Evolutionary conservation across 1,284 basidiomycete species (phyloP), one percentile per base, ranked within the genome.

Genomic region (Malassezia equina): DNA sequence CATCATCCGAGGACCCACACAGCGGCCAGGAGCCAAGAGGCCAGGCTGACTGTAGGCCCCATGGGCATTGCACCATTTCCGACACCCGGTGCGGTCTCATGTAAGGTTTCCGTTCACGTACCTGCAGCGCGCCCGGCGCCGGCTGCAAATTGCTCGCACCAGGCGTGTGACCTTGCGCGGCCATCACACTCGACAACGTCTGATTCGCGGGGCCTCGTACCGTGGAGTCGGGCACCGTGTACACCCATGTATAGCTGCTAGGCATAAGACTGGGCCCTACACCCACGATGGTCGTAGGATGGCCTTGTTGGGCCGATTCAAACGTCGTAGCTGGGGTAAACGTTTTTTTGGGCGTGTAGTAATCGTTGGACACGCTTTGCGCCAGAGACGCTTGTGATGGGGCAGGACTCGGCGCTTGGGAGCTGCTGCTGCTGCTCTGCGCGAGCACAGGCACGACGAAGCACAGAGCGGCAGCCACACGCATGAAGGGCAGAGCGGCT

Each of bases 311-410:
- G 12, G 27, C 36, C 4, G 27, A 24, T 17, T 24, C 7, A 13
- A 33, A 40, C 12, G 49, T 57, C 17, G 55, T 47, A 12, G 31
- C 46, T 12, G 54, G 54, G n/a, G 55, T 57, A 32, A 42, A 57
- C 0, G 55, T 57, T 17, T 36, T 36, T 9, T 31, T 19, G 7
- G 55, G 55, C 32, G 55, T 57, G n/a, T 23, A 57, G 46, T 57
- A 57, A 4, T 39, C 21, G 23, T 57, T 57, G 8, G 49, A 42
- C n/a, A 42, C 27, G 27, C 39, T 49, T 19, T 17, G 7, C 3
- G 17, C 19, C 12, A 39, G 36, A 3, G 25, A 24, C 7, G 41
- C 36, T 21, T 39, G 36, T 39, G 36, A 39, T 19, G 36, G 19
- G 12, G 36, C n/a, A 19, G 36, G 4, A 6, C 17, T 19, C n/a